Conservation (phyloP, 2,329 filamentous ascomycete genomes). For the Aspergillus tubingensis region DNA sequence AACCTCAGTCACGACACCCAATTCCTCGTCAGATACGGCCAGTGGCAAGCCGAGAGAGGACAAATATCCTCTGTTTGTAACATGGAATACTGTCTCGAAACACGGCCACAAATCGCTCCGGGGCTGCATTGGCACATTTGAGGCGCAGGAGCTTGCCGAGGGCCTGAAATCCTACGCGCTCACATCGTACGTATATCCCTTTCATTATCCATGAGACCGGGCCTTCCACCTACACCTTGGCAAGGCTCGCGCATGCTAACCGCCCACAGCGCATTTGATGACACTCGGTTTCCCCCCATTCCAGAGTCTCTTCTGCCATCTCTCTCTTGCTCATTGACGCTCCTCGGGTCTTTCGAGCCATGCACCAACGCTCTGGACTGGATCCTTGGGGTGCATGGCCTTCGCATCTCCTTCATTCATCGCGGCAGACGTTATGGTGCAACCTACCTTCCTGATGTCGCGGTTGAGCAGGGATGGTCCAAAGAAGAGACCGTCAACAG, state of each 20-base stretch:
- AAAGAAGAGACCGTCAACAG: conserved; percentile 89
- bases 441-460: conserved; percentile 91
- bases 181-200: conserved; percentile 61
- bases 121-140: conserved; percentile 96
- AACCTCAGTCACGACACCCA: conserved; percentile 48
- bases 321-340: conserved; percentile 66
- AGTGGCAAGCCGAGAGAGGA: conserved; percentile 35
- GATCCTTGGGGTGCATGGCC: conserved; percentile 80
- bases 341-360: conserved; percentile 83
- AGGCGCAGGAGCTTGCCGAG: conserved; percentile 68
- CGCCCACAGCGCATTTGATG: conserved; percentile 60
- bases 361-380: conserved; percentile 76
- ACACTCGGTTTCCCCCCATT: conserved; percentile 63
- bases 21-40: conserved; percentile 38
- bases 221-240: neutral
- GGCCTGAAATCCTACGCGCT: conserved; percentile 80
- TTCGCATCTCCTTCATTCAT: conserved; percentile 82
- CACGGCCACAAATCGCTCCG: conserved; percentile 69
- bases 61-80: conserved; percentile 82
- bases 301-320: conserved; percentile 49
- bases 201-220: neutral
- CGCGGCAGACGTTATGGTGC: conserved; percentile 73
- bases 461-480: conserved; percentile 89
- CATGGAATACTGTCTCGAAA: conserved; percentile 78
- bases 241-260: neutral